Percentiles rank a stretch among this genome's conserved stretches.
Evolutionary conservation across 2,329 filamentous ascomycete species (phyloP).

Genomic region (Trichoderma oligosporum): DNA sequence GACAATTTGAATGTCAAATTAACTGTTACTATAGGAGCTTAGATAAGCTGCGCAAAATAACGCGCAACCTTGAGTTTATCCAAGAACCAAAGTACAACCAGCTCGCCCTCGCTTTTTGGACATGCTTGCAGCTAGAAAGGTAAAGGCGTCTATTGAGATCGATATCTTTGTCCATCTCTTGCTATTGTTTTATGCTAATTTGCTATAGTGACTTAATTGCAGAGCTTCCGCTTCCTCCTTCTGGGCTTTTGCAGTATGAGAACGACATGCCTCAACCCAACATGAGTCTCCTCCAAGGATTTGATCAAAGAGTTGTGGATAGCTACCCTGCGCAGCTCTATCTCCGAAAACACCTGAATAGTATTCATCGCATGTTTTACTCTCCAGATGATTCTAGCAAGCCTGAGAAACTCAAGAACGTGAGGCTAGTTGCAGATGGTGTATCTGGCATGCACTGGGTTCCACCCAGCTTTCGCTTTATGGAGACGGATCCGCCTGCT

Average conservation of each 20-base stretch:
- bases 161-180: neutral
- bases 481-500: conserved; percentile 67
- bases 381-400: conserved; percentile 39
- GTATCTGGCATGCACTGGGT: conserved; percentile 46
- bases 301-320: conserved; percentile 48
- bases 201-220: conserved; percentile 77
- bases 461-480: conserved; percentile 51
- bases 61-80: conserved; percentile 37
- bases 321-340: conserved; percentile 63
- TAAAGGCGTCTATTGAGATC: conserved; percentile 37
- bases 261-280: conserved; percentile 65
- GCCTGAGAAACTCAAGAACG: conserved; percentile 41
- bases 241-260: conserved; percentile 58
- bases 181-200: conserved; percentile 14
- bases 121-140: conserved; percentile 89
- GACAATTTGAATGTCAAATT: neutral
- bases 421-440: conserved; percentile 44
- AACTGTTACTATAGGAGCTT: conserved; percentile 41
- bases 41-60: conserved; percentile 44
- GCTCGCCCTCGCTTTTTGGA: conserved; percentile 80
- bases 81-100: conserved; percentile 53
- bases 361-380: conserved; percentile 57
- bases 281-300: conserved; percentile 41
- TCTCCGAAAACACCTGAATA: conserved; percentile 61
- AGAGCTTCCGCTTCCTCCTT: conserved; percentile 66